Percentiles rank a stretch among this genome's conserved stretches.
These are phyloP conservation scores for Auriculariales sp. DNA, from an alignment of 768 basidiomycete species.

Conservation along the genomic window DNA sequence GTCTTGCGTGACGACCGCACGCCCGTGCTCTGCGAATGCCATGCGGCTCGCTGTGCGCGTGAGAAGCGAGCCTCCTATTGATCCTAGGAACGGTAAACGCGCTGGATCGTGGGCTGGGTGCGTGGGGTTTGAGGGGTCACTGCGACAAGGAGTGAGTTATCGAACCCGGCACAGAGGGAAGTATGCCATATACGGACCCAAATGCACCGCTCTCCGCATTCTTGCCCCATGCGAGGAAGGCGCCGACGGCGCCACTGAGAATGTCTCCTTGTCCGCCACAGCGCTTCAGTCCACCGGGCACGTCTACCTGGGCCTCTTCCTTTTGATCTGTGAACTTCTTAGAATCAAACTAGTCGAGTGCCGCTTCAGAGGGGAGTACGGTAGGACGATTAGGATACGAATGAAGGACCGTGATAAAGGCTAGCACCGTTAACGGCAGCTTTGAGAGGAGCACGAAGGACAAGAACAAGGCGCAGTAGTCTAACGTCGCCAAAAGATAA, in stretches of 20 bases:
- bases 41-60: conserved; percentile 70
- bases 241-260: conserved; percentile 73
- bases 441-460: not conserved
- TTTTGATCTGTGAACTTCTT: conserved; percentile 29
- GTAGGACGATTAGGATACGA: conserved; percentile 1
- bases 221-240: conserved; percentile 89
- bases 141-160: conserved; percentile 12
- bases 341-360: too few relatives aligned
- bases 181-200: conserved; percentile 33
- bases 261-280: conserved; percentile 97
- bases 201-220: conserved; percentile 80
- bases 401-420: not conserved
- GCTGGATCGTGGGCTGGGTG: too few relatives aligned
- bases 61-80: conserved; percentile 75
- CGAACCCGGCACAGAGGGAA: not conserved
- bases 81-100: conserved; percentile 72
- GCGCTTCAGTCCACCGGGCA: conserved; percentile 72
- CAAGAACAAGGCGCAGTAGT: too few relatives aligned
- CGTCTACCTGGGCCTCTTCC: conserved; percentile 50
- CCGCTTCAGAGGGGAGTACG: too few relatives aligned
- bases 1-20: conserved; percentile 57
- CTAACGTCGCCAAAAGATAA: too few relatives aligned
- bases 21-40: conserved; percentile 62
- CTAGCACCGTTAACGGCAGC: not conserved
- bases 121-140: conserved; percentile 37